Evolutionary conservation across 306 rosid species (phyloP).

Genomic region (Alnus rubra): DNA sequence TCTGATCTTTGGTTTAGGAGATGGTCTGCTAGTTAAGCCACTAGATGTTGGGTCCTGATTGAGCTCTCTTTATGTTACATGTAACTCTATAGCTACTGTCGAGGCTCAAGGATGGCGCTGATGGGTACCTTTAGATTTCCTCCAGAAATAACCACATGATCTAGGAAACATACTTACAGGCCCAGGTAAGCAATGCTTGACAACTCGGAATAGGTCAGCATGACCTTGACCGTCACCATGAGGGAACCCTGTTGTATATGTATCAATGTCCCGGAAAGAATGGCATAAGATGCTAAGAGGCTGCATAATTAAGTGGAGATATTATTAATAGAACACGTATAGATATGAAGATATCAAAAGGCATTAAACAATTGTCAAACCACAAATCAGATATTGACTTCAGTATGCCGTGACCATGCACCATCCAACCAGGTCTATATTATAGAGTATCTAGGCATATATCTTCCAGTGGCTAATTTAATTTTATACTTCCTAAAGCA

Average conservation of each 20-base stretch:
- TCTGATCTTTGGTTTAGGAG: not conserved
- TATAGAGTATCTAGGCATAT: not conserved
- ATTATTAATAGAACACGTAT: not conserved
- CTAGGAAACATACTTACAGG: conserved; percentile 72
- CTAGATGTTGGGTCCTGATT: conserved; percentile 3
- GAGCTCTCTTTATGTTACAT: conserved; percentile 1
- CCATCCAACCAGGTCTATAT: conserved; percentile 2
- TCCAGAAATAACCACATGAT: conserved; percentile 6
- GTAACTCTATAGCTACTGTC: not conserved
- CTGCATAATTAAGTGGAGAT: conserved; percentile 40
- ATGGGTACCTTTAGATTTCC: not conserved
- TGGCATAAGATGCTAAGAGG: conserved; percentile 93
- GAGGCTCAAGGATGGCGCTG: not conserved
- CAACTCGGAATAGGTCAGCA: conserved; percentile 69
- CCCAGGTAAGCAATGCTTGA: conserved; percentile 91
- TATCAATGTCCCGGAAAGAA: conserved; percentile 89
- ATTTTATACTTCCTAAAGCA: conserved; percentile 9
- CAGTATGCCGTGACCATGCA: conserved; percentile 7
- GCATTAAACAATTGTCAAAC: conserved; percentile 15
- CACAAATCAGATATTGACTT: not conserved
- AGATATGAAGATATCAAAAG: conserved; percentile 11
- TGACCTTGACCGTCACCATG: conserved; percentile 91
- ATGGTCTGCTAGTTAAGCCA: not conserved
- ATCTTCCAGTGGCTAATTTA: not conserved
- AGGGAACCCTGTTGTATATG: conserved; percentile 82